phyloP scores from a whole-genome alignment of 768 basidiomycete species.

The Clitopilus hobsonii region DNA sequence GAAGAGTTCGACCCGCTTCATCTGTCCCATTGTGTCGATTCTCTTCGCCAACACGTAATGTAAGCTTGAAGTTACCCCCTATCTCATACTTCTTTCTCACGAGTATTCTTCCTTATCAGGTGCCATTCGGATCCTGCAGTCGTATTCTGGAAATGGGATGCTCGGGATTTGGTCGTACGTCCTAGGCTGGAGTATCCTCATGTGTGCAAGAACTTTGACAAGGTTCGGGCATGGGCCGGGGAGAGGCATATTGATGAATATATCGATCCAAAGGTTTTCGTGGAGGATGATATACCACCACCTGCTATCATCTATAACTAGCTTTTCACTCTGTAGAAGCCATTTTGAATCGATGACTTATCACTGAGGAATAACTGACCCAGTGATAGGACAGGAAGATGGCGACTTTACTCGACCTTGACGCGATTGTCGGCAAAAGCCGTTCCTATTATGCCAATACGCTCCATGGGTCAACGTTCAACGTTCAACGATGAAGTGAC shows the following conservation, averaged over 20 bases:
- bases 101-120: not conserved
- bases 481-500: too few relatives aligned
- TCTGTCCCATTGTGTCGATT: slow-evolving; percentile 15
- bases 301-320: slow-evolving; percentile 5
- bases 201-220: slow-evolving; percentile 12
- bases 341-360: too few relatives aligned
- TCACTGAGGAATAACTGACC: too few relatives aligned
- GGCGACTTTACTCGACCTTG: too few relatives aligned
- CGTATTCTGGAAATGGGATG: slow-evolving; percentile 17
- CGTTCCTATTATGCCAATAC: too few relatives aligned
- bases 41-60: slow-evolving; percentile 16
- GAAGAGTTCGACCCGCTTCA: slow-evolving; percentile 5
- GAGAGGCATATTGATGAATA: not conserved
- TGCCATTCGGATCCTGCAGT: slow-evolving; percentile 4
- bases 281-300: not conserved
- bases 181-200: slow-evolving; percentile 12
- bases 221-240: slow-evolving; percentile 12
- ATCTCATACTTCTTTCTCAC: not conserved
- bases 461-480: too few relatives aligned
- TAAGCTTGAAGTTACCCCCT: slow-evolving; percentile 5
- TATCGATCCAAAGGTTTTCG: not conserved
- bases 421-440: too few relatives aligned
- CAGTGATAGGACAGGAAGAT: too few relatives aligned
- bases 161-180: slow-evolving; percentile 4
- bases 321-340: too few relatives aligned